phyloP scores from a whole-genome alignment of 192 early-diverging fungal genomes.

The Phycomyces nitens region DNA sequence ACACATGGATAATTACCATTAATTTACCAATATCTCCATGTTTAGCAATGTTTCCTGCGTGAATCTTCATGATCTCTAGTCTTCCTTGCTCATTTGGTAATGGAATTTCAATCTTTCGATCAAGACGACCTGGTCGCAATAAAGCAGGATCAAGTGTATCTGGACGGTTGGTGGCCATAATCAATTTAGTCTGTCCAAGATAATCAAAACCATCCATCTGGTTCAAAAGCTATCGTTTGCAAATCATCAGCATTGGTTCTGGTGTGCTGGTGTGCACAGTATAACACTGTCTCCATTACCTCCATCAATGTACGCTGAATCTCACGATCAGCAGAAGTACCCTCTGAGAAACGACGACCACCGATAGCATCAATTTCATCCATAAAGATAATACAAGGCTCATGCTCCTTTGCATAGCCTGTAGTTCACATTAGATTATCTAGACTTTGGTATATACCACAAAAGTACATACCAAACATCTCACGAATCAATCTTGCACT shows the following conservation, averaged over 20 bases:
- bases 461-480: slow-evolving; percentile 56
- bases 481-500: slow-evolving; percentile 94
- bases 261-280: background rate
- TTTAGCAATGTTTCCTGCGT: slow-evolving; percentile 89
- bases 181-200: slow-evolving; percentile 96
- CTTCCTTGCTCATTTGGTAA: slow-evolving; percentile 97
- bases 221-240: slow-evolving; percentile 69
- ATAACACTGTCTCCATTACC: slow-evolving; percentile 25
- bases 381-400: slow-evolving; percentile 99
- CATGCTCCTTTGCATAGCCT: slow-evolving; percentile 96
- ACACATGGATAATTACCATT: background rate
- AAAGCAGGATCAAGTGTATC: slow-evolving; percentile 99
- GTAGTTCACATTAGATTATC: background rate
- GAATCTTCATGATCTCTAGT: slow-evolving; percentile 97
- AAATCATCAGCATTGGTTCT: slow-evolving; percentile 3
- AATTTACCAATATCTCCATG: slow-evolving; percentile 87
- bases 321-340: slow-evolving; percentile 99
- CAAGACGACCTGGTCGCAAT: slow-evolving; percentile 91
- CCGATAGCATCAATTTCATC: slow-evolving; percentile 99
- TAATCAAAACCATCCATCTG: slow-evolving; percentile 99
- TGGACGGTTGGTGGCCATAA: slow-evolving; percentile 99
- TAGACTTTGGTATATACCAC: too few relatives aligned
- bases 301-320: slow-evolving; percentile 99
- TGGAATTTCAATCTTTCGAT: slow-evolving; percentile 99
- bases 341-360: slow-evolving; percentile 96